These are phyloP conservation scores for Nicotiana attenuata DNA, from an alignment of 257 asterid species.

Conservation along the genomic window DNA sequence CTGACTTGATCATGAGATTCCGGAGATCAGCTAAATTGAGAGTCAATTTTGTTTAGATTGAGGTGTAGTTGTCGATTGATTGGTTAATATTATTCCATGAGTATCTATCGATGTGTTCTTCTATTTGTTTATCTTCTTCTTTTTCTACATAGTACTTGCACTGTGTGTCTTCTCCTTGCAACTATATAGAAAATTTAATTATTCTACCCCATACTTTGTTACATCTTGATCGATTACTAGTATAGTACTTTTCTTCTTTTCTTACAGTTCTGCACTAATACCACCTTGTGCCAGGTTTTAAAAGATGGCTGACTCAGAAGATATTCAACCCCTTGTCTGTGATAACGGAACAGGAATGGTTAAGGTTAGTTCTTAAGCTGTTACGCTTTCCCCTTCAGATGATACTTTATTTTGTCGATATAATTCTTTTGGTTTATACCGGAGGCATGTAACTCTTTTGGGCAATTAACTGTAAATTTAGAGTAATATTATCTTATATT, in stretches of 20 bases:
- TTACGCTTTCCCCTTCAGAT: not conserved
- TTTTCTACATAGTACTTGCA: not conserved
- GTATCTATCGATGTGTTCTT: not conserved
- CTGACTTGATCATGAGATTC: not conserved
- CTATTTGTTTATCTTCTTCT: not conserved
- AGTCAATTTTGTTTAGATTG: not conserved
- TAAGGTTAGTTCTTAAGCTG: slow-evolving; percentile 18
- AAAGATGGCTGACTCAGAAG: slow-evolving; percentile 28
- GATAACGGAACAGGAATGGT: slow-evolving; percentile 44
- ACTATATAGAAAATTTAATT: not conserved
- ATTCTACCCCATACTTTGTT: not conserved
- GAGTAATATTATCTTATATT: not conserved
- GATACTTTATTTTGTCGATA: not conserved
- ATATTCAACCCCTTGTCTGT: slow-evolving; percentile 36
- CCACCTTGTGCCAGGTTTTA: slow-evolving; percentile 4
- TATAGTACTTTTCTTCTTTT: not conserved
- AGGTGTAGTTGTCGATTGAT: not conserved
- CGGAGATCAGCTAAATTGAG: not conserved
- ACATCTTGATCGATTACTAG: not conserved
- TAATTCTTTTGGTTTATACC: not conserved
- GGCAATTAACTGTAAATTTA: not conserved
- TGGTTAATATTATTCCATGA: not conserved
- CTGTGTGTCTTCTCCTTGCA: not conserved
- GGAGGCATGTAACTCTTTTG: not conserved
- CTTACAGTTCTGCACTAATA: not conserved